These are phyloP conservation scores for Juglanconis oblonga DNA, from an alignment of 2,329 filamentous ascomycete genomes.

Conservation along the genomic window DNA sequence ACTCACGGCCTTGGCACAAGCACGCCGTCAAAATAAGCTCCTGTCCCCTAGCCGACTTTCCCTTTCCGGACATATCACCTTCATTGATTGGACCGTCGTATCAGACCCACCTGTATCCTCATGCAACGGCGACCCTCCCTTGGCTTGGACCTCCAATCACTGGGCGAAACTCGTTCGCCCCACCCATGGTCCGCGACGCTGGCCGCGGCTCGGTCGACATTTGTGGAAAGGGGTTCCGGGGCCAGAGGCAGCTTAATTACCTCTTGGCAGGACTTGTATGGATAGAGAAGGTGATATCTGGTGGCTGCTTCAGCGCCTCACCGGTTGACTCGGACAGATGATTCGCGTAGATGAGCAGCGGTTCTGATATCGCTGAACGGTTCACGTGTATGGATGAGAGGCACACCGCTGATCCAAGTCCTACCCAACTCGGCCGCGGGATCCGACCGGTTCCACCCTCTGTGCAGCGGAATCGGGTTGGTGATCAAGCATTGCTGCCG, in stretches of 20 bases:
- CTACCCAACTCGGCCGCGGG: no score
- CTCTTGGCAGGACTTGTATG: not conserved
- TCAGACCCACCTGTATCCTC: not conserved
- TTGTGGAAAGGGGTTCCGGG: not conserved
- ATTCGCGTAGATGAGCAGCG: no score
- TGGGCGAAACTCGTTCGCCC: not conserved
- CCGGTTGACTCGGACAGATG: no score
- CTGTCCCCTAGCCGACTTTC: not conserved
- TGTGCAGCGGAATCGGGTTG: no score
- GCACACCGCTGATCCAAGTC: no score
- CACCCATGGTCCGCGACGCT: not conserved
- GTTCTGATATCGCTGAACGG: no score
- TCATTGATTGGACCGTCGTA: not conserved
- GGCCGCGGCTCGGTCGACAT: not conserved
- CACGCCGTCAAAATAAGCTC: constrained; percentile 1
- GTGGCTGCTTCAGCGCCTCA: no score
- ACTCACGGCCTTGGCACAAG: not conserved
- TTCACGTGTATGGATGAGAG: no score
- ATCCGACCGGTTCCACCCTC: no score
- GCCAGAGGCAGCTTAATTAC: no score
- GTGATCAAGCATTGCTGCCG: no score
- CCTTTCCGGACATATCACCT: not conserved
- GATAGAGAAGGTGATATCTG: not conserved
- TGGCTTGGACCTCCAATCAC: not conserved
- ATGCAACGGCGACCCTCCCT: not conserved